Base-by-base conservation (phyloP, 2,329 filamentous ascomycete genomes). In the Exophiala bonariae region DNA sequence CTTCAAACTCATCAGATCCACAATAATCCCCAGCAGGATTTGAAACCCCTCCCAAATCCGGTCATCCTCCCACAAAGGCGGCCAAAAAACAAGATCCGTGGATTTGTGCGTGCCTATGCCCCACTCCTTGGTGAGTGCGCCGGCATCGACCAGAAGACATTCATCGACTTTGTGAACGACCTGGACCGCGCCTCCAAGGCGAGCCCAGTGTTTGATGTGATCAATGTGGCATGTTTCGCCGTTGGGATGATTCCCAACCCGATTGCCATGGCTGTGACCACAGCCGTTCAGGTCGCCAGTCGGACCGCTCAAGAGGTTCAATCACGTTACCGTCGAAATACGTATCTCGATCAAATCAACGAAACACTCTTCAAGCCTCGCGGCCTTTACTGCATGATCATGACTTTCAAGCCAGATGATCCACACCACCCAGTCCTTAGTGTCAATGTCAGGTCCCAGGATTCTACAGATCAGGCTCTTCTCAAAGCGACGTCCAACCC, bases 291-390 rank as follows among this genome's bases (percentile, higher is more conserved):
- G 19, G 50, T 49, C 18, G 44, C 47, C 26, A 47, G 34, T 41
- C 18, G 26, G 14, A 49, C 50, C 4, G 53, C 36, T n/a, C 20
- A 49, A 38, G 52, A 54, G 35, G 19, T 55, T n/a, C 55, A 53
- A 36, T 38, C 48, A 10, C 66, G 55, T 32, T 40, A 55, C 31
- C 64, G 70, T 33, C 71, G 75, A 0, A 82, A 81, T 55, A 65
- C 60, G 0, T 83, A 80, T 58, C 69, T 85, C 13, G 73, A 81
- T 54, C 63, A 68, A 28, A 70, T 81, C 56, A 84, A 83, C 56
- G 67, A 73, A 7, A 68, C 76, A 3, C 73, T 81, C 49, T 85
- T 84, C 61, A 71, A 69, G 37, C 80, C 81, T 0, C 72, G 71
- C 2, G 80, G 80, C 0, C 68, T 83, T 0, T 78, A 75, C 61